Base-by-base conservation (phyloP, 768 basidiomycete species). In the Trametes maxima region DNA sequence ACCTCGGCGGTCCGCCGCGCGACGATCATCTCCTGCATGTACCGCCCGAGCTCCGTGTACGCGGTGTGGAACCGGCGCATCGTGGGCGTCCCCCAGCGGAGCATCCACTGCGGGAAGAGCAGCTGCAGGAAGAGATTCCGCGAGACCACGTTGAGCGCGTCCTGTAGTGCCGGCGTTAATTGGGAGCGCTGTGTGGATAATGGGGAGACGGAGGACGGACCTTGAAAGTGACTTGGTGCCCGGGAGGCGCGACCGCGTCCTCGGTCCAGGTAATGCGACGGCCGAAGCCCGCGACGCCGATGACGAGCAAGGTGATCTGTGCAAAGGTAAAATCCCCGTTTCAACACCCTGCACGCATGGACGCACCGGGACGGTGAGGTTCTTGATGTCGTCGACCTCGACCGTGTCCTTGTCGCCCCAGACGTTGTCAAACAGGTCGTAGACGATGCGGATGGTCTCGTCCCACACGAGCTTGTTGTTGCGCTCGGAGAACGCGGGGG, bases 401-500 rank as follows among this genome's bases (percentile, higher is more conserved):
- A 87, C 68, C 39, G 72, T 71, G 24, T 77, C 68, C 59, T 72
- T 71, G 35, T 73, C 70, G 1, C 66, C 72, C 83, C 86, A 86
- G 3, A 80, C 71, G n/a, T 80, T 77, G 13, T 75, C 65, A 40
- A 59, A 68, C 12, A 78, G 54, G 40, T 72, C 75, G n/a, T 64
- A 10, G 50, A 73, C 62, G 50, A 75, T 67, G 11, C 59, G 64
- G 14, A 68, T 52, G 2, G 74, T 68, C 65, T 76, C 77, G 19
- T 76, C 71, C 74, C 74, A 77, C 2, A 77, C 77, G 3, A 78
- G 67, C 36, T 65, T 66, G 57, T 57, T 53, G 39, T 36, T 28
- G 14, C 85, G 84, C 68, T 87, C 85, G 8, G 83, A 83, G 67
- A 88, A 88, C 0, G 84, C 80, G 17, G 86, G 85, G 0, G 83